These are phyloP conservation scores for Skeletonema marinoi DNA, from an alignment of 108 stramenopile species.

Conservation along the genomic window DNA sequence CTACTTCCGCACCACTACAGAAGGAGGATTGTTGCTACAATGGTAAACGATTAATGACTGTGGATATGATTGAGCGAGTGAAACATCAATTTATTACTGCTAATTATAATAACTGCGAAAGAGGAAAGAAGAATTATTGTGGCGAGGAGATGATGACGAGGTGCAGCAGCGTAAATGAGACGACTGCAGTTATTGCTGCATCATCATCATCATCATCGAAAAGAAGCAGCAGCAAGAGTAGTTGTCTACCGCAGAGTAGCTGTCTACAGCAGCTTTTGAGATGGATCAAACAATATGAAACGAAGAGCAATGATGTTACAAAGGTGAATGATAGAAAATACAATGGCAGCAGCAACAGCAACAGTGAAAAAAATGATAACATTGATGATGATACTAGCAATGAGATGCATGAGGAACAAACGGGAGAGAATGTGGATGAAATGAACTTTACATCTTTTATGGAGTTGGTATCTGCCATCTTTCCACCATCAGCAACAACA, in stretches of 20 bases:
- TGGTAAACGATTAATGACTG: background rate
- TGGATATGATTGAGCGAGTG: background rate
- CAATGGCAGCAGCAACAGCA: too few species aligned
- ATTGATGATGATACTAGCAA: background rate
- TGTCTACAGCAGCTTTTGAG: background rate
- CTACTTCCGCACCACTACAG: background rate
- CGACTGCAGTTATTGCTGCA: too few species aligned
- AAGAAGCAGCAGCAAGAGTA: too few species aligned
- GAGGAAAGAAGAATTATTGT: too few species aligned
- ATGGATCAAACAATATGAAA: background rate
- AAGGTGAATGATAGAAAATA: too few species aligned
- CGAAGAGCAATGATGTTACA: background rate
- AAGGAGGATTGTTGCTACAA: background rate
- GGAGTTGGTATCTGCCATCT: constrained; percentile 16
- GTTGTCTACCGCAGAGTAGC: background rate
- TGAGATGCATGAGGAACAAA: background rate
- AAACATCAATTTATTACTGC: background rate
- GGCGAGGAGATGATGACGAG: too few species aligned
- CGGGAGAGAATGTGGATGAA: background rate
- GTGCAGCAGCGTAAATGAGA: too few species aligned
- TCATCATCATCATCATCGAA: too few species aligned
- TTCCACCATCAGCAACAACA: constrained; percentile 1
- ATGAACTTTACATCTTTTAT: constrained; percentile 14
- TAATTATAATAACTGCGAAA: background rate
- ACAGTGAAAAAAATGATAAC: background rate